phyloP scores from a whole-genome alignment of 2,329 filamentous ascomycete genomes.

The Capronia americana region DNA sequence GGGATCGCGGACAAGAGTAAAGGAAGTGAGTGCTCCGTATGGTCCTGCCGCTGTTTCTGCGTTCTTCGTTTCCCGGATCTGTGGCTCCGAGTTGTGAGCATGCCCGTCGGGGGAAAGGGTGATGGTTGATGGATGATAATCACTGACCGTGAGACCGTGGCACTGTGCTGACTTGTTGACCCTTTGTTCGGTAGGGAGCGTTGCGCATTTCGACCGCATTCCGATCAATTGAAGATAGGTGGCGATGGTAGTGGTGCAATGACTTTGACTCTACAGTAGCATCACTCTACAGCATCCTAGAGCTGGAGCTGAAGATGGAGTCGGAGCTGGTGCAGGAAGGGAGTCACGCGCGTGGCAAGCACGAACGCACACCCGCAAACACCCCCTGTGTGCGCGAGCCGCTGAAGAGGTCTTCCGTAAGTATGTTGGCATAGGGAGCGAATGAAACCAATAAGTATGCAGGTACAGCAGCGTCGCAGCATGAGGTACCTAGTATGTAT shows the following conservation, averaged over 20 bases:
- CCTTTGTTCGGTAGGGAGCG: not conserved
- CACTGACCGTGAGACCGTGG: not conserved
- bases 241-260: not conserved
- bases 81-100: not conserved
- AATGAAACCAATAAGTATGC: no score
- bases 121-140: no score
- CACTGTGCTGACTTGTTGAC: not conserved
- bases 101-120: no score
- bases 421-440: no score
- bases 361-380: no score
- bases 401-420: not conserved
- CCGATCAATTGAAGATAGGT: constrained; percentile 21
- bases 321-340: not conserved
- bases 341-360: no score
- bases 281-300: no score
- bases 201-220: constrained; percentile 31
- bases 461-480: no score
- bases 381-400: not conserved
- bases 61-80: not conserved
- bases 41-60: no score
- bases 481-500: no score
- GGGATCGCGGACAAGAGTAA: constrained; percentile 24
- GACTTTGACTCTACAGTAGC: not conserved
- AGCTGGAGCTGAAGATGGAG: not conserved
- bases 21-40: constrained; percentile 29